These are phyloP conservation scores for Fusarium decemcellulare DNA, from an alignment of 2,329 filamentous ascomycete genomes.

Conservation along the genomic window DNA sequence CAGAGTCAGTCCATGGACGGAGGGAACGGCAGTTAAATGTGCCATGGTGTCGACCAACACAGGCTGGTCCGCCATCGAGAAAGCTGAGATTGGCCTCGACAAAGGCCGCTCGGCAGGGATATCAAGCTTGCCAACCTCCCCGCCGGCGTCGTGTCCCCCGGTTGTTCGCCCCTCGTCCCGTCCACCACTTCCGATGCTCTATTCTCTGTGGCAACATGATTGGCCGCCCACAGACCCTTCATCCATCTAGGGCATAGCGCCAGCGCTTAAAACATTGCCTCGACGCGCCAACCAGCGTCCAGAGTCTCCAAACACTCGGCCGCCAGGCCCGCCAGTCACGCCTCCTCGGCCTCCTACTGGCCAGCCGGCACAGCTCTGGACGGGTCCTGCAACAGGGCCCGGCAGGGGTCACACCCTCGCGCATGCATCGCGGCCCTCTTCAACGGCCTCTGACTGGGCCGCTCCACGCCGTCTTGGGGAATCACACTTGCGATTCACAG, in stretches of 20 bases:
- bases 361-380: background rate
- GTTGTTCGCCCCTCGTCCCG: conserved; percentile 6
- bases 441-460: conserved; percentile 47
- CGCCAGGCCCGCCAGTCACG: conserved; percentile 18
- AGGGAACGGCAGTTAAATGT: conserved; percentile 14
- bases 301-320: conserved; percentile 7
- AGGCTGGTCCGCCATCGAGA: background rate
- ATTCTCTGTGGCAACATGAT: conserved; percentile 19
- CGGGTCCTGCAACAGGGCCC: conserved; percentile 32
- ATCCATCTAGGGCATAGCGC: conserved; percentile 37
- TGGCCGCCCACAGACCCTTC: conserved; percentile 25
- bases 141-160: background rate
- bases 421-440: conserved; percentile 33
- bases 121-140: conserved; percentile 6
- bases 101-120: conserved; percentile 3
- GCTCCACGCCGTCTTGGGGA: conserved; percentile 36
- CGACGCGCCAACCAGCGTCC: conserved; percentile 39
- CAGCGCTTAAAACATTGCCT: conserved; percentile 43
- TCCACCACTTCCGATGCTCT: conserved; percentile 10
- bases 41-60: background rate
- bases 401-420: conserved; percentile 41
- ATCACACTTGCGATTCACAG: conserved; percentile 46
- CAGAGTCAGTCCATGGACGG: too few relatives aligned
- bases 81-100: background rate
- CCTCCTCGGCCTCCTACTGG: conserved; percentile 36